Percentiles rank a stretch among this genome's conserved stretches.
Evolutionary conservation across 2,329 filamentous ascomycete species (phyloP).

Genomic region (Aspergillus cejpii): DNA sequence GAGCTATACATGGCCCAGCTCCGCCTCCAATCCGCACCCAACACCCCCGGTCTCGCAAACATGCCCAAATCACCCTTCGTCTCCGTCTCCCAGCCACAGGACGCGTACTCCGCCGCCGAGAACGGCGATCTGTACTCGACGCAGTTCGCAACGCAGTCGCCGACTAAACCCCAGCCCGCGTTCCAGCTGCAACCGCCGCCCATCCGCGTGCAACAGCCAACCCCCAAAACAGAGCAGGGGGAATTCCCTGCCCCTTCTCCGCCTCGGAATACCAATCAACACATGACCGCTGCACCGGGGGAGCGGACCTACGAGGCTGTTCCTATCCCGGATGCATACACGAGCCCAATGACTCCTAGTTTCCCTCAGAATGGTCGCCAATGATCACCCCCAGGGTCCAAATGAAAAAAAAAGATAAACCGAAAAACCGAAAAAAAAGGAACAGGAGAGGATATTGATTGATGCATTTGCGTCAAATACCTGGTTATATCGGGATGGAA

Average conservation of each 20-base stretch:
- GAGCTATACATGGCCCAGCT: conserved; percentile 90
- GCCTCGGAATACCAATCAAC: conserved; percentile 51
- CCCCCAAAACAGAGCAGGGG: conserved; percentile 59
- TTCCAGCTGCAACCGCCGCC: conserved; percentile 87
- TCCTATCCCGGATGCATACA: conserved; percentile 81
- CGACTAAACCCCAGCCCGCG: conserved; percentile 51
- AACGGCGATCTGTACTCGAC: conserved; percentile 46
- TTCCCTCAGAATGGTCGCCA: conserved; percentile 28
- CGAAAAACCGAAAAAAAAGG: conserved; percentile 4
- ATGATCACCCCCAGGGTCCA: conserved; percentile 8
- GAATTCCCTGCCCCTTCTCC: conserved; percentile 52
- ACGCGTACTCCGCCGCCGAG: conserved; percentile 47
- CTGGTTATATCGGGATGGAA: no score
- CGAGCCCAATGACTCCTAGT: conserved; percentile 43
- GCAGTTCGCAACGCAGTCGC: conserved; percentile 55
- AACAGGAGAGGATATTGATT: no score
- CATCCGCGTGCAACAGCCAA: conserved; percentile 67
- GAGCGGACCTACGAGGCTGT: conserved; percentile 81
- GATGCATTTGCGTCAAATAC: no score
- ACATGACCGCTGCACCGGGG: conserved; percentile 64
- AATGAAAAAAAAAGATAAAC: conserved; percentile 1
- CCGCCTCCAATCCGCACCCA: conserved; percentile 79
- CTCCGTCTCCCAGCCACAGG: conserved; percentile 33
- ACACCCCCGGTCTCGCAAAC: conserved; percentile 81
- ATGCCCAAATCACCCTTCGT: conserved; percentile 50